Evolutionary conservation across 441 rosid species (phyloP), one percentile per base, ranked within the genome.

Genomic region (Jatropha multifida): DNA sequence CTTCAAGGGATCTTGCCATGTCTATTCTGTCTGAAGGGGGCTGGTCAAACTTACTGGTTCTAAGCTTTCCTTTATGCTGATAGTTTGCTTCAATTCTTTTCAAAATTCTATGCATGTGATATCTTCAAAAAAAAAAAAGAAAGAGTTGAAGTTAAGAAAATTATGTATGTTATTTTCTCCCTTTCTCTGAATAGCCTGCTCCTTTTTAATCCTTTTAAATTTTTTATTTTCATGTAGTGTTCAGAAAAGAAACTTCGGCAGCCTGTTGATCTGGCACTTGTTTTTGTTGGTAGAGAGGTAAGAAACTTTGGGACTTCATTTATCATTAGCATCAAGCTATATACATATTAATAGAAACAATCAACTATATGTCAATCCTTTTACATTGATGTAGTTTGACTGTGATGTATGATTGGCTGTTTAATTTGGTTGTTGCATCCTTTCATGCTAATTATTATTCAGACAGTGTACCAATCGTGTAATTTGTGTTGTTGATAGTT

Each of bases 261-360:
- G 40, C 69, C 88, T 61, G 83, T 86, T 76, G 97, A 90, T 79
- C 82, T 94, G 46, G 97, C 95, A 6, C 86, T 91, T 79, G 87
- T 96, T 79, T 94, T 96, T 87, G 86, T 94, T 54, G 97, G 99
- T 75, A 86, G 88, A 81, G 89, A 91, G 95, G 99, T 95, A 86
- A 86, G 68, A 14, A 73, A 61, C 63, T 74, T 46, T n/a, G 18
- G 13, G 7, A 27, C 60, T 7, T 58, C 60, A 74, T 74, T 48
- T 46, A 41, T 71, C 10, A 14, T 23, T 12, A 63, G 32, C 5
- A 4, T 27, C 3, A 23, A 44, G n/a, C 44, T 20, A 46, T 10
- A 5, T 66, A 44, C 10, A 11, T 49, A 51, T 44, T 44, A 51
- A 37, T 70, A 61, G 52, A 60, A 59, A 46, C 20, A 27, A 27